Evolutionary conservation across 1,139 yeast genomes (phyloP).

Genomic region (Magnusiomyces tetraspermus): DNA sequence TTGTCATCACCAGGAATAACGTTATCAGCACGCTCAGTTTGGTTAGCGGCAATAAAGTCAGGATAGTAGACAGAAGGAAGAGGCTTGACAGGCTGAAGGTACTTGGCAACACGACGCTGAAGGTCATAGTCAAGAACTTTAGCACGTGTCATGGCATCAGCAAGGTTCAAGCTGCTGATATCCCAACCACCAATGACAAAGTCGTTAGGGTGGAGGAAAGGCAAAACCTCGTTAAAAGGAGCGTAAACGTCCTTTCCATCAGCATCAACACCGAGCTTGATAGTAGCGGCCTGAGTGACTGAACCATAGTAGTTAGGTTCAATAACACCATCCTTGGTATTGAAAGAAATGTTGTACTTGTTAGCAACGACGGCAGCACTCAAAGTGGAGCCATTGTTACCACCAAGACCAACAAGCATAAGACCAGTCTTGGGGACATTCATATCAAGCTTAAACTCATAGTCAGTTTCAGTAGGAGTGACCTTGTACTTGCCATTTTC

Average conservation of each 20-base stretch:
- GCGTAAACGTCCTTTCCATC: conserved; percentile 82
- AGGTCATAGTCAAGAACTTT: conserved; percentile 79
- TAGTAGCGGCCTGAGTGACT: conserved; percentile 89
- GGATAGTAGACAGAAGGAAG: conserved; percentile 87
- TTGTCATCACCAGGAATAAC: conserved; percentile 62
- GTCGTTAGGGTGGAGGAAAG: conserved; percentile 85
- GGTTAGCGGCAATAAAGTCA: conserved; percentile 93
- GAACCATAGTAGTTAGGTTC: conserved; percentile 90
- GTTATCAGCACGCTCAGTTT: conserved; percentile 85
- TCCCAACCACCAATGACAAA: conserved; percentile 94
- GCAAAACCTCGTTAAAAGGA: conserved; percentile 83
- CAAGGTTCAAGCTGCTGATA: conserved; percentile 61
- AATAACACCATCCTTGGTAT: conserved; percentile 70
- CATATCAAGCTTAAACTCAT: conserved; percentile 79
- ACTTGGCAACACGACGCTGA: conserved; percentile 64
- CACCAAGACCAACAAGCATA: conserved; percentile 89
- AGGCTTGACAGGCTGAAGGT: conserved; percentile 58
- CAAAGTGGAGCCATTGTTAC: conserved; percentile 91
- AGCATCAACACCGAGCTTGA: conserved; percentile 79
- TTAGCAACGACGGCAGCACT: conserved; percentile 81
- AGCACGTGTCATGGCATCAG: conserved; percentile 76
- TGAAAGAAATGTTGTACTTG: conserved; percentile 66
- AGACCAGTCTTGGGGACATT: conserved; percentile 80
- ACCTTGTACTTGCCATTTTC: conserved; percentile 53
- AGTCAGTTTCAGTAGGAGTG: conserved; percentile 62